Percentiles rank a stretch among this genome's conserved stretches.
phyloP scores from a whole-genome alignment of 2,329 filamentous ascomycete genomes.

The Aspergillus nomiae region DNA sequence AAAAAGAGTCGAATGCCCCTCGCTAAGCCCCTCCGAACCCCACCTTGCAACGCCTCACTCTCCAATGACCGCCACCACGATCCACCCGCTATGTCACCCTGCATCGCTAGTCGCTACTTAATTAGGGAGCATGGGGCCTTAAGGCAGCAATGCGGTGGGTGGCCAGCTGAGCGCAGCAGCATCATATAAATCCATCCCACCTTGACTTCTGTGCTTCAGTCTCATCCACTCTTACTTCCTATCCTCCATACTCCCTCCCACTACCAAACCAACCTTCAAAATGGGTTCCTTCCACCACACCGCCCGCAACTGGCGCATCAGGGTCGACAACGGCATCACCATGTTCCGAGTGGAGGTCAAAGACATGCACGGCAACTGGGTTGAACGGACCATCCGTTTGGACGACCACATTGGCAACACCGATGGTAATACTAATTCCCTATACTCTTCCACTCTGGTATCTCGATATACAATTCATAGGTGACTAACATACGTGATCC shows the following conservation, averaged over 20 bases:
- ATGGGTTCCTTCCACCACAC: constrained; percentile 21
- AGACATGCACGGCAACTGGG: constrained; percentile 7
- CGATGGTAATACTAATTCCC: constrained; percentile 15
- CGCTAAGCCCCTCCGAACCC: constrained; percentile 2
- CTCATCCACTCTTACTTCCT: not conserved
- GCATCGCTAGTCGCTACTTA: not conserved
- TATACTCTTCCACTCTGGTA: not conserved
- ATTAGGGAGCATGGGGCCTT: not conserved
- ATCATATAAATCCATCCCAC: not conserved
- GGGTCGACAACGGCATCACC: constrained; percentile 13
- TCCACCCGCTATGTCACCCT: constrained; percentile 2
- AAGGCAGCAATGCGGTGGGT: constrained; percentile 1
- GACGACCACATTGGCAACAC: constrained; percentile 23
- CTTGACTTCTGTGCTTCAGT: not conserved
- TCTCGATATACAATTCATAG: not conserved
- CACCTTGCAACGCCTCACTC: not conserved
- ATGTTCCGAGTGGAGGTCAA: constrained; percentile 12
- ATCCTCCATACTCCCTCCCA: too few species aligned
- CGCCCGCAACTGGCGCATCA: constrained; percentile 17
- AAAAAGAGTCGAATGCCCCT: not conserved
- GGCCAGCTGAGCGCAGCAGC: not conserved
- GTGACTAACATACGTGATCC: not conserved
- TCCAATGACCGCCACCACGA: not conserved
- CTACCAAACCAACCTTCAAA: not conserved
- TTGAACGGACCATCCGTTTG: constrained; percentile 14